Evolutionary conservation across 2,329 filamentous ascomycete species (phyloP), one percentile per base, ranked within the genome.

Genomic region (Fusarium equiseti): DNA sequence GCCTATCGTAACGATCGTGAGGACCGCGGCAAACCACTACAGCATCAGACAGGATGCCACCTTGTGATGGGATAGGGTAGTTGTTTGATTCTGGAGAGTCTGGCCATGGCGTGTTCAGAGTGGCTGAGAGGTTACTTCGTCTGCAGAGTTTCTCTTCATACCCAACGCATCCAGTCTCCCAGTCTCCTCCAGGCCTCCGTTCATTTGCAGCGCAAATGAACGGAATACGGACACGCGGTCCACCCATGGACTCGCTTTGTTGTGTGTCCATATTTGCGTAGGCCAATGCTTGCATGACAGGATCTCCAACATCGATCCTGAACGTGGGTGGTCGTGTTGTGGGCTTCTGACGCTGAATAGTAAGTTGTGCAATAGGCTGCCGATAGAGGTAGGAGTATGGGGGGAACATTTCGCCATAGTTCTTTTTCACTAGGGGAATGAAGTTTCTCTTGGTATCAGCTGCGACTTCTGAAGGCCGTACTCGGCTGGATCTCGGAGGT

Each of bases 181-280:
- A 95, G 77, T 94, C 91, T n/a, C 92, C 92, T 12, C 92, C 92
- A 1, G 92, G 86, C 40, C 91, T 85, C 76, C 91, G 92, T 77
- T 94, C 92, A 80, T 94, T 93, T 50, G 92, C 92, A 59, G 89
- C 87, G 71, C 91, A 93, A 67, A 93, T 88, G 63, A 93, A 90
- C 1, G 90, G 89, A 59, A 92, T 86, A 5, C 81, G 79, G 40
- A 82, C 74, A 52, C 79, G 74, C 32, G 74, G 61, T 6, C 78
- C 79, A 26, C 79, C 78, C 20, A 64, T 69, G 12, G 75, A 77
- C 56, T 81, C 71, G 49, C 78, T 81, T 13, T 75, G 74, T 51
- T 81, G 78, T 29, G 79, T 81, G 50, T 86, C 84, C 45, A 76
- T 71, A 26, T 70, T 70, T 15, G 79, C 78, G 86, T 90, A 92